phyloP scores from a whole-genome alignment of 1,284 basidiomycete genomes.

The Microbotryomycetes sp. region DNA sequence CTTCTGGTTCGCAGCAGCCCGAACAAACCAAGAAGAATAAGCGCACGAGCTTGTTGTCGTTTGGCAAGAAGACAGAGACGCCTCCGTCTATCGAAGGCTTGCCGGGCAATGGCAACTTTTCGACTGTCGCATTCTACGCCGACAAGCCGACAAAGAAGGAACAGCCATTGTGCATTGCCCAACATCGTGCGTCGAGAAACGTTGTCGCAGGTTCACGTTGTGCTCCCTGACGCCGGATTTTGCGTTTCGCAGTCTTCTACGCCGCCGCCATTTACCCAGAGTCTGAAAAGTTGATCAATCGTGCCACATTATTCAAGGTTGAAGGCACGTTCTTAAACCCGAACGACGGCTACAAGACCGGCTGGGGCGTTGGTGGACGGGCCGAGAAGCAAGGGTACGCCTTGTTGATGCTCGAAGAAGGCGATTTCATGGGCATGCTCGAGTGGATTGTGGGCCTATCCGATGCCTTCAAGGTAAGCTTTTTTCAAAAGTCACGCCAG shows the following conservation, averaged over 20 bases:
- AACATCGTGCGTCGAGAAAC: conserved; percentile 8
- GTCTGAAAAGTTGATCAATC: conserved; percentile 78
- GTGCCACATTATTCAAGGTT: conserved; percentile 79
- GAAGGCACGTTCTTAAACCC: conserved; percentile 45
- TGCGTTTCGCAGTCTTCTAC: conserved; percentile 22
- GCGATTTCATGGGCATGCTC: conserved; percentile 66
- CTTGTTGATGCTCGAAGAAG: conserved; percentile 35
- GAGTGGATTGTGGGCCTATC: conserved; percentile 74
- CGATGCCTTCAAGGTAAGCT: conserved; percentile 32
- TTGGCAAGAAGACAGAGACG: conserved; percentile 18
- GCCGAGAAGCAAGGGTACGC: conserved; percentile 31
- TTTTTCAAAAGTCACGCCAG: neutral
- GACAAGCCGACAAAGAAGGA: conserved; percentile 17
- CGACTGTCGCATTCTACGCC: conserved; percentile 54
- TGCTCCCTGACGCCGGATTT: conserved; percentile 2
- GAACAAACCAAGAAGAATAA: conserved; percentile 26
- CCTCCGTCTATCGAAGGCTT: conserved; percentile 13
- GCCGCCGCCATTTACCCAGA: conserved; percentile 89
- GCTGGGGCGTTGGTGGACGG: conserved; percentile 42
- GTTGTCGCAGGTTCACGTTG: neutral
- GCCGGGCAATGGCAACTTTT: conserved; percentile 17
- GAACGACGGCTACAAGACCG: conserved; percentile 43
- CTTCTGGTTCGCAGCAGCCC: neutral
- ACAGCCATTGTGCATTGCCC: conserved; percentile 20
- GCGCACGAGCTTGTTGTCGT: conserved; percentile 25